Evolutionary conservation across 768 basidiomycete species (phyloP).

Genomic region (Strobilomyces echinocephalus): DNA sequence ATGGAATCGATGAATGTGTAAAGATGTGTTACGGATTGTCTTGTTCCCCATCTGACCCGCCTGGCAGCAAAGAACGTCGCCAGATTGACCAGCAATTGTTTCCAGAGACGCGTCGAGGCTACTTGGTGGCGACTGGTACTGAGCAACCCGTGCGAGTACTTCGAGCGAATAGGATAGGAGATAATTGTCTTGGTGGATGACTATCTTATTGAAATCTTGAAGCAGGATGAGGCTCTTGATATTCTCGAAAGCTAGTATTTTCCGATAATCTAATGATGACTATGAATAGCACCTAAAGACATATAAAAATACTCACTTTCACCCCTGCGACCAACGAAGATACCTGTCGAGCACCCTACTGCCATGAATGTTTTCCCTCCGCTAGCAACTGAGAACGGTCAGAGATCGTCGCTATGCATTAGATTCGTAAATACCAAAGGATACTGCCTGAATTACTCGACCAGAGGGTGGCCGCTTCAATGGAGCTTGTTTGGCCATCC

Average conservation of each 20-base stretch:
- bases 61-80: slow-evolving; percentile 57
- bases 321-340: slow-evolving; percentile 59
- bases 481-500: slow-evolving; percentile 26
- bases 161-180: slow-evolving; percentile 69
- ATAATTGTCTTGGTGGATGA: slow-evolving; percentile 56
- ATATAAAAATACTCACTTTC: slow-evolving; percentile 40
- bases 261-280: slow-evolving; percentile 46
- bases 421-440: slow-evolving; percentile 50
- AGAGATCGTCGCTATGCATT: neutral
- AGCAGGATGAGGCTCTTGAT: slow-evolving; percentile 55
- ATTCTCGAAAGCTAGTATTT: slow-evolving; percentile 47
- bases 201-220: slow-evolving; percentile 58
- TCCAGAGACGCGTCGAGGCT: slow-evolving; percentile 57
- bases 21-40: slow-evolving; percentile 46
- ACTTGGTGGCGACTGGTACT: slow-evolving; percentile 42
- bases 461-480: slow-evolving; percentile 46
- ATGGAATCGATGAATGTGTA: neutral
- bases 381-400: slow-evolving; percentile 35
- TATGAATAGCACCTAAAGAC: neutral
- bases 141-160: slow-evolving; percentile 55
- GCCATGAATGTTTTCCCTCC: slow-evolving; percentile 55
- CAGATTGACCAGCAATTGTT: slow-evolving; percentile 50
- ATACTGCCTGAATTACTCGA: slow-evolving; percentile 51
- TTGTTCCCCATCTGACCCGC: slow-evolving; percentile 50
- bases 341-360: slow-evolving; percentile 61